Base-by-base conservation (phyloP, 768 basidiomycete species). In the Asterophora parasitica region DNA sequence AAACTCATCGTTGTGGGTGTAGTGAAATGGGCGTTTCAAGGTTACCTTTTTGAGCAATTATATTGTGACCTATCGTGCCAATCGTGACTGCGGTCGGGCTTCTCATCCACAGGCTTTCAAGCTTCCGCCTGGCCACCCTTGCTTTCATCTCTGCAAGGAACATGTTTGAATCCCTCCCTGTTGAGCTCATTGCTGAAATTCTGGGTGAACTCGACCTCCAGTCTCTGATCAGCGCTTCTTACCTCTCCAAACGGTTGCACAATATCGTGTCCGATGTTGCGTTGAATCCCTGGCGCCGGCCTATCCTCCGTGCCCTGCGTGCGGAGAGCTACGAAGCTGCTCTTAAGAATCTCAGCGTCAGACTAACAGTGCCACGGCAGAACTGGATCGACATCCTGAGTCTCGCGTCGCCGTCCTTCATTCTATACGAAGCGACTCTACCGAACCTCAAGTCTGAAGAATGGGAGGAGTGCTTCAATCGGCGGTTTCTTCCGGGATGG, bases 401-500 rank as follows among this genome's bases (percentile, higher is more conserved):
- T n/a, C 63, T 80, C 12, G 88, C 83, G 10, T 65, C 67, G 23
- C 72, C 87, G 0, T 59, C 70, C 4, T 88, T 82, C 62, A 70
- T 91, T 32, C 67, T 90, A 7, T 84, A 79, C 57, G 77, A 86
- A 36, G 70, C 79, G 19, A 82, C 84, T 7, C 64, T 87, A 27
- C 88, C 88, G 6, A 83, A 85, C 58, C 66, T 90, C 52, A 77
- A 65, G 53, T 69, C 78, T 10, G 55, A 62, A 1, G 82, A 90
- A 51, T 92, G 88, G 88, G 79, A 87, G 55, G 85, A 88, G 48
- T 80, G 79, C 50, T 89, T 88, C 58, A 71, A 67, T 42, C 71
- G 79, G 48, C 69, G 89, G 34, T 92, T 88, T 65, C 65, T 88
- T 10, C 88, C 88, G 5, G 77, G 84, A n/a, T 90, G 86, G 85